Base-by-base conservation (phyloP, 2,329 filamentous ascomycete species). In the Colletotrichum filicis region DNA sequence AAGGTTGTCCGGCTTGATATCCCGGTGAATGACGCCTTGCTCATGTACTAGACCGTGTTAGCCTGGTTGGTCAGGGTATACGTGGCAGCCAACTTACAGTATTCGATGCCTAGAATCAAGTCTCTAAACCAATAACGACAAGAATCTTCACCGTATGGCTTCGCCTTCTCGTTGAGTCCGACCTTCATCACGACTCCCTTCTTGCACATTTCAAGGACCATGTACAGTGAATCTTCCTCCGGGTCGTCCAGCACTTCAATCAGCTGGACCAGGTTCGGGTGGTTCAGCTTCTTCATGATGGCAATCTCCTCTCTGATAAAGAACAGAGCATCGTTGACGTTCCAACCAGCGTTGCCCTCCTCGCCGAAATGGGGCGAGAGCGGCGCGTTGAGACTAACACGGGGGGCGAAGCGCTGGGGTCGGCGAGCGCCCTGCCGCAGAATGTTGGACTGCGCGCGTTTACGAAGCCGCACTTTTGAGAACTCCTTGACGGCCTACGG, bases 141-240 rank as follows among this genome's bases (percentile, higher is more conserved):
- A 66, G 88, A 88, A 78, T 98, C 95, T 74, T 93, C 90, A 32
- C 91, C 88, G 81, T 98, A 98, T 0, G 97, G 95, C 74, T 93
- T 91, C 22, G 95, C 94, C 70, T 89, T 87, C 78, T 97, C 93
- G 72, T 94, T 93, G n/a, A 98, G 85, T 3, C 94, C 95, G 68
- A 99, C 94, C 79, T 95, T 96, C 95, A 98, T 98, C 64, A 98
- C 91, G 26, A 98, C 96, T 1, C 97, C 97, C 82, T 98, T 98
- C 80, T 97, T 97, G 86, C 97, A 99, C 94, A 98, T 97, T 82
- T 99, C 97, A 82, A 99, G 89, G 26, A 99, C 97, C 94, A 99
- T 98, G 84, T 98, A 99, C 14, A 99, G 85, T 3, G 95, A 98
- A 82, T 99, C 97, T 80, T 98, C 95, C 60, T 96, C 92, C 0